Evolutionary conservation across 495 filamentous ascomycete species (phyloP).

Genomic region (Endocarpon pusillum): DNA sequence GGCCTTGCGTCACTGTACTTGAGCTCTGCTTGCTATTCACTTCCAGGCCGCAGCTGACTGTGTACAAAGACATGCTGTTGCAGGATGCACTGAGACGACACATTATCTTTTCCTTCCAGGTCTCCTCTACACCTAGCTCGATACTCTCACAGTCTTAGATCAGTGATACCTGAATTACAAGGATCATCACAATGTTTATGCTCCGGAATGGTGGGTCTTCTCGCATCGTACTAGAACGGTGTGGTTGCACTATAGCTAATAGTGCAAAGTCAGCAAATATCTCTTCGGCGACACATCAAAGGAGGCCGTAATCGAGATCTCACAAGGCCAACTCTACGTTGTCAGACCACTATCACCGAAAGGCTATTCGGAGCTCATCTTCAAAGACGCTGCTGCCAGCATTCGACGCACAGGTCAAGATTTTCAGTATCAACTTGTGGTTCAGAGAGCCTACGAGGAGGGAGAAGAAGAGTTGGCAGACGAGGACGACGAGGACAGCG

Average conservation of each 20-base stretch:
- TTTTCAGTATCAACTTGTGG: conserved; percentile 90
- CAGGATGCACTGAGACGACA: too few species aligned
- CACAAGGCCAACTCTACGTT: conserved; percentile 91
- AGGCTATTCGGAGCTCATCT: conserved; percentile 95
- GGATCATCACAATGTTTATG: conserved; percentile 58
- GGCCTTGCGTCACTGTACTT: too few species aligned
- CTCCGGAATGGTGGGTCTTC: conserved; percentile 43
- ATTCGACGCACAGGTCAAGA: conserved; percentile 87
- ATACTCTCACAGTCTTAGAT: too few species aligned
- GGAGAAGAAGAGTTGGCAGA: conserved; percentile 85
- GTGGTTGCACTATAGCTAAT: conserved; percentile 9
- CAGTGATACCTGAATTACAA: too few species aligned
- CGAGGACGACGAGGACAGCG: conserved; percentile 67
- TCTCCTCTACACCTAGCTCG: too few species aligned
- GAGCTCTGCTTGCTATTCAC: too few species aligned
- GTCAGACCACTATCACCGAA: conserved; percentile 90
- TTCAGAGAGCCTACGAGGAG: conserved; percentile 93
- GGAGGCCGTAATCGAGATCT: conserved; percentile 83
- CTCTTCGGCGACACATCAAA: conserved; percentile 86
- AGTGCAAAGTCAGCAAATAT: conserved; percentile 59
- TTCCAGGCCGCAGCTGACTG: too few species aligned
- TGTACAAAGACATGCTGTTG: too few species aligned
- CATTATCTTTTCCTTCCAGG: too few species aligned
- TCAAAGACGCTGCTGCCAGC: conserved; percentile 84
- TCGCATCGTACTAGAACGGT: conserved; percentile 1